Evolutionary conservation across 768 basidiomycete species (phyloP), one percentile per base, ranked within the genome.

Genomic region (Suillus subaureus): DNA sequence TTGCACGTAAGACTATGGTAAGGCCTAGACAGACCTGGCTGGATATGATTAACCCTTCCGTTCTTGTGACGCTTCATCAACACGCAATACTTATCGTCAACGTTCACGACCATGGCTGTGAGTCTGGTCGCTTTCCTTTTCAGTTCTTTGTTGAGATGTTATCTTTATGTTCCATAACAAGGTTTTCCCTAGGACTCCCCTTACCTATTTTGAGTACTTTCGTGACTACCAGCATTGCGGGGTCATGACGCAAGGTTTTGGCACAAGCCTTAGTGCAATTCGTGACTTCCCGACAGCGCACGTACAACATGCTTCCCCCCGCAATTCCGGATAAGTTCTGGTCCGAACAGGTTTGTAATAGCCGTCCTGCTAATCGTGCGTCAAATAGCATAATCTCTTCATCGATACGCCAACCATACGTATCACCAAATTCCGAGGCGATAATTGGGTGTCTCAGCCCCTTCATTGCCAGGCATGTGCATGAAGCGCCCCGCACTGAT

Each of bases 221-320:
- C 39, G 58, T 42, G 54, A 55, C 21, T 12, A 21, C 18, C 31
- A 51, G 9, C 55, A 26, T 26, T 26, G 8, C 39, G 26, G 39
- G 23, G 40, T 42, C 39, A 42, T 11, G 26, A 60, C 11, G 39
- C 23, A 40, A 60, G 40, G 11, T 26, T 40, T 58, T 58, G 39
- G 16, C 11, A 15, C 57, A 26, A 58, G 57, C 54, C 54, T 55
- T 55, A 55, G 54, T 35, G 33, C 54, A 55, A 55, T 55, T 33
- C 33, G 12, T 21, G 54, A 55, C 31, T 33, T 33, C 12, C 31
- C 15, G 13, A 11, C 39, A 21, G 11, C 8, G 18, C 40, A 60
- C 26, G 9, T 31, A 28, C 39, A 42, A 28, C 40, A 58, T 28
- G 39, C 23, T 42, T 28, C 26, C 18, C 40, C 26, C 28, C 40